These are phyloP conservation scores for Suillus subluteus DNA, from an alignment of 768 basidiomycete species.

Conservation along the genomic window DNA sequence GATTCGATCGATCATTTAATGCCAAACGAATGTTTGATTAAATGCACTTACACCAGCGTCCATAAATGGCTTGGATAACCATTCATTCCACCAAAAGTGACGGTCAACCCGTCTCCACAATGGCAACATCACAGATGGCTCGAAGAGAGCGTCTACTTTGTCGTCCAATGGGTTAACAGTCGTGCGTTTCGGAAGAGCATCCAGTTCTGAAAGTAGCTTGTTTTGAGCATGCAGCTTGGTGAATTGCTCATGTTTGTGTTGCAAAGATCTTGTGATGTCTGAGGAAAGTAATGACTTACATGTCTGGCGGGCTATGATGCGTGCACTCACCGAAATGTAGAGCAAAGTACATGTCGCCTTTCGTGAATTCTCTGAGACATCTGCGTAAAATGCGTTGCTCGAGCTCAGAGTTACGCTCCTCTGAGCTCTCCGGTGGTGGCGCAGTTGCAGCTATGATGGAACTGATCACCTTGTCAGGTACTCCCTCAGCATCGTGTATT, in stretches of 20 bases:
- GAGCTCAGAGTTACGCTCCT: constrained; percentile 74
- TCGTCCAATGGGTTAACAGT: constrained; percentile 31
- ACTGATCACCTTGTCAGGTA: constrained; percentile 56
- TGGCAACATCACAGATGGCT: constrained; percentile 79
- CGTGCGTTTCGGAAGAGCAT: constrained; percentile 47
- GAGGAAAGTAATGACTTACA: constrained; percentile 9
- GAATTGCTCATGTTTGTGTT: constrained; percentile 74
- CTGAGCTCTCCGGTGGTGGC: constrained; percentile 60
- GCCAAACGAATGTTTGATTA: constrained; percentile 4
- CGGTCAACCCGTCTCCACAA: constrained; percentile 90
- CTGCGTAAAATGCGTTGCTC: constrained; percentile 85
- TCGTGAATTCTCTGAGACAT: constrained; percentile 73
- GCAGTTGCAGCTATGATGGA: constrained; percentile 63
- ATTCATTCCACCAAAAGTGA: constrained; percentile 97
- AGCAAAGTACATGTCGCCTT: constrained; percentile 90
- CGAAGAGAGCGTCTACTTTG: constrained; percentile 58
- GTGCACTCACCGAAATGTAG: constrained; percentile 73
- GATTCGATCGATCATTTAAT: not conserved
- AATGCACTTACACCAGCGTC: constrained; percentile 74
- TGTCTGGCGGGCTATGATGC: not conserved
- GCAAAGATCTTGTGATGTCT: constrained; percentile 86
- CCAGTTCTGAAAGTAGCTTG: constrained; percentile 60
- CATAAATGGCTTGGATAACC: constrained; percentile 80
- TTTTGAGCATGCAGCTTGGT: constrained; percentile 60
- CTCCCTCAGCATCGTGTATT: constrained; percentile 48